Conservation (phyloP, 2,329 filamentous ascomycete genomes). For the Pestalotiopsis sp. region DNA sequence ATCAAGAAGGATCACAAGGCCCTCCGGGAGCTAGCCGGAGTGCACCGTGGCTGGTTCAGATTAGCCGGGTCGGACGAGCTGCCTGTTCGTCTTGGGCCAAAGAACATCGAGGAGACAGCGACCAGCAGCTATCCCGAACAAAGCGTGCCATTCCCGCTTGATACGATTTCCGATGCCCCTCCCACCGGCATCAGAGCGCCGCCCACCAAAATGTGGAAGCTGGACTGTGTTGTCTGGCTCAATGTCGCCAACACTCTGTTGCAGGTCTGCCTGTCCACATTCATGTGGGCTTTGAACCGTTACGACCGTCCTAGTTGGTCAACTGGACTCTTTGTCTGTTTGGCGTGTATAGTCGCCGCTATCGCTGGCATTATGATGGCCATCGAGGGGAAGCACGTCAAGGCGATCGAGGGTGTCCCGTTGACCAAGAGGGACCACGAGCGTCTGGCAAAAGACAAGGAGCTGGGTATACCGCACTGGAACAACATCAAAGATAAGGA, state of each 20-base stretch:
- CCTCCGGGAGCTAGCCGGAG: slow-evolving; percentile 71
- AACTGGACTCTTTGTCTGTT: slow-evolving; percentile 76
- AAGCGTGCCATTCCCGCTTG: slow-evolving; percentile 64
- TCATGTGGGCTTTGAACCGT: slow-evolving; percentile 83
- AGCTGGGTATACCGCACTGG: slow-evolving; percentile 60
- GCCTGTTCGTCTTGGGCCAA: slow-evolving; percentile 53
- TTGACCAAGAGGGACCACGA: slow-evolving; percentile 58
- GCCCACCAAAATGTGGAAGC: slow-evolving; percentile 71
- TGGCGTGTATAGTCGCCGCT: slow-evolving; percentile 72
- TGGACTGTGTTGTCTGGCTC: slow-evolving; percentile 79
- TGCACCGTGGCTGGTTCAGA: slow-evolving; percentile 77
- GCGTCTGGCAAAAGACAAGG: slow-evolving; percentile 53
- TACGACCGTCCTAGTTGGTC: slow-evolving; percentile 77
- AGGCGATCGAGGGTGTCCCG: slow-evolving; percentile 71
- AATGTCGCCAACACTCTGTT: slow-evolving; percentile 80
- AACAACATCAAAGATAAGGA: slow-evolving; percentile 58
- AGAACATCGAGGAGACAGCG: slow-evolving; percentile 47
- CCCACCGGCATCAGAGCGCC: slow-evolving; percentile 73
- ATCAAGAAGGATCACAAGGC: slow-evolving; percentile 53
- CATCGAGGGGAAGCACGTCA: slow-evolving; percentile 71
- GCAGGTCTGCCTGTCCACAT: slow-evolving; percentile 71
- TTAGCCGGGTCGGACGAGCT: slow-evolving; percentile 67
- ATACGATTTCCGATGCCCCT: slow-evolving; percentile 66
- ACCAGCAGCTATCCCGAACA: slow-evolving; percentile 38
- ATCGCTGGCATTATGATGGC: slow-evolving; percentile 72